Evolutionary conservation across 495 filamentous ascomycete species (phyloP), one percentile per base, ranked within the genome.

Genomic region (Glarea lozoyensis): DNA sequence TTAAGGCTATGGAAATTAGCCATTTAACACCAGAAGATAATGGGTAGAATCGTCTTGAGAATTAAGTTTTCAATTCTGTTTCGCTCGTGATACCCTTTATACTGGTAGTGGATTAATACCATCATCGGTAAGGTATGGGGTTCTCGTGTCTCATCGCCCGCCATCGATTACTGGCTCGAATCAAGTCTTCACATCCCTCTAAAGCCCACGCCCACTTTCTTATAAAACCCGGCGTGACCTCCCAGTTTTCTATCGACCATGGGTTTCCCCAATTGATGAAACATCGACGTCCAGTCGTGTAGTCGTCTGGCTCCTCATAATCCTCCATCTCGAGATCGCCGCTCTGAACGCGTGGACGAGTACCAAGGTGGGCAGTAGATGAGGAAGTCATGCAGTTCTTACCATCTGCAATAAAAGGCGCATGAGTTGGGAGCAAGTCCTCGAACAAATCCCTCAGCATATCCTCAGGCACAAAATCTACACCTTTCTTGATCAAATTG

Each of bases 211-310:
- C 38, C 55, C 55, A 60, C 20, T 53, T 58, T 35, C 39, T 22
- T 5, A 45, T 29, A 48, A 58, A 60, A 10, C 23, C 55, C 31
- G 55, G 52, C 2, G 55, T 54, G 2, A 57, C 52, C 34, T 60
- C 57, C 57, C 57, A 60, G 27, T 44, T 54, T 12, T 36, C 18
- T 3, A 49, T 33, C 16, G 50, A 29, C 56, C 57, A 59, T 5
- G 59, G 49, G 10, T 43, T 30, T 11, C 59, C 54, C 59, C 59
- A 61, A 0, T 57, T 52, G n/a, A 65, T 40, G 9, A 61, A 13
- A 2, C 42, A 42, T 42, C 36, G 50, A 3, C 48, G 42, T 21
- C 30, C 36, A 35, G 23, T 17, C 16, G 41, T 45, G 34, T 37
- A 32, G 16, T 41, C 42, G 18, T 49, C 46, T 12, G 17, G 18